A percentile compares a stretch with the other conserved stretches of the same genome.
Conservation (phyloP, 2,329 filamentous ascomycete species). For the Aspergillus intermedius region DNA sequence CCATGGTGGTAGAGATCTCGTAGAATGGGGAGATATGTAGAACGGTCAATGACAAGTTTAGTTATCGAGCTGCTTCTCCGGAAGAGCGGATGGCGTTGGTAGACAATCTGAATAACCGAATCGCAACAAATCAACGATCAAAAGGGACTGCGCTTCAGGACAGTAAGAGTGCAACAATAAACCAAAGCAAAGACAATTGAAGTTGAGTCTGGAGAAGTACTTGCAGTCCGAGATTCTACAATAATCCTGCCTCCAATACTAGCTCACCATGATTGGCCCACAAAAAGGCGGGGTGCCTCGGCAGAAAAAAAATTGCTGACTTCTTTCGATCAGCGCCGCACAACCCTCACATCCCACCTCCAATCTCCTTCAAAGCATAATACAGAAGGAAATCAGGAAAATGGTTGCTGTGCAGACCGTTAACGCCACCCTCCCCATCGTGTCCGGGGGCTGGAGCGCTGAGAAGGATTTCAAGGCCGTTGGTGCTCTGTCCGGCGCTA, state of each 20-base stretch:
- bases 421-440: slow-evolving; percentile 55
- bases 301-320: slow-evolving; percentile 30
- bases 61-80: neutral
- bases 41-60: neutral
- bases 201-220: neutral
- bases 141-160: neutral
- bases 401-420: slow-evolving; percentile 57
- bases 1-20: slow-evolving; percentile 11
- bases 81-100: no score
- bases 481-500: slow-evolving; percentile 67
- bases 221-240: neutral
- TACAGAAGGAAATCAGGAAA: slow-evolving; percentile 14
- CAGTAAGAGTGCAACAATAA: neutral
- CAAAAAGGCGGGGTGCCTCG: slow-evolving; percentile 16
- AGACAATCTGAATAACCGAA: no score
- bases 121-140: neutral
- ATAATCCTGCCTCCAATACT: slow-evolving; percentile 17
- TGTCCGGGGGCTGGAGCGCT: slow-evolving; percentile 70
- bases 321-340: slow-evolving; percentile 9
- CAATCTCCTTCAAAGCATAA: slow-evolving; percentile 1
- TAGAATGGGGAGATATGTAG: neutral
- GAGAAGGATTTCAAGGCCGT: slow-evolving; percentile 90
- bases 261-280: slow-evolving; percentile 20
- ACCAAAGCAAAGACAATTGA: neutral
- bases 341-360: slow-evolving; percentile 3